Conservation (phyloP, 2,329 filamentous ascomycete species). For the Monosporascus cannonballus region DNA sequence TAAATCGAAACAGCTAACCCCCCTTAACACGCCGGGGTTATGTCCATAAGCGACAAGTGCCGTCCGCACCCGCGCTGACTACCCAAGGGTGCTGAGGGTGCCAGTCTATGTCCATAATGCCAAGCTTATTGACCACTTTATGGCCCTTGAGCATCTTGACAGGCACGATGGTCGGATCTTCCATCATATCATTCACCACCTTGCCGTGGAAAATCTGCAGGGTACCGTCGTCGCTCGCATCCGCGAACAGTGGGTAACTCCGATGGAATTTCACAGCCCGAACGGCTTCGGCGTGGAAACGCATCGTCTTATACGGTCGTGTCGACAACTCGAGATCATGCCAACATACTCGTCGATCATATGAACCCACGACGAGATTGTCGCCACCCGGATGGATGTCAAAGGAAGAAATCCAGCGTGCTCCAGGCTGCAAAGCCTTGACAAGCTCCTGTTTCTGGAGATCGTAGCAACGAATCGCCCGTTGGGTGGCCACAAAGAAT, state of each 20-base stretch:
- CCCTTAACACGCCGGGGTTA: constrained; percentile 25
- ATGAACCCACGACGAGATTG: constrained; percentile 90
- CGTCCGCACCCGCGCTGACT: constrained; percentile 89
- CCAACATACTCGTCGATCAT: constrained; percentile 91
- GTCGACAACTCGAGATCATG: constrained; percentile 90
- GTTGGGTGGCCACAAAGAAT: constrained; percentile 94
- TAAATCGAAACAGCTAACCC: not conserved
- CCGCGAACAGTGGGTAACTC: constrained; percentile 76
- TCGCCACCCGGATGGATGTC: constrained; percentile 90
- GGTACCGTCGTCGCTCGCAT: constrained; percentile 90
- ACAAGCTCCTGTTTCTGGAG: constrained; percentile 84
- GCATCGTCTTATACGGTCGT: constrained; percentile 90
- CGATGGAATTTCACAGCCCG: constrained; percentile 83
- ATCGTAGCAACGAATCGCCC: constrained; percentile 90
- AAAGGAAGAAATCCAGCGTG: constrained; percentile 87
- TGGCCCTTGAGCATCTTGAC: constrained; percentile 92
- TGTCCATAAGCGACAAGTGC: constrained; percentile 85
- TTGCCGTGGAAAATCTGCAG: constrained; percentile 96
- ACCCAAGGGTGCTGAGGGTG: constrained; percentile 92
- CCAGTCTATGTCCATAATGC: constrained; percentile 93
- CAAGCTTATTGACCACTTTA: constrained; percentile 76
- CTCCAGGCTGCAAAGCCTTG: constrained; percentile 89
- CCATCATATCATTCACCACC: constrained; percentile 89
- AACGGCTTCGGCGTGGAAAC: constrained; percentile 91
- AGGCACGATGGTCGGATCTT: constrained; percentile 93